Conservation (phyloP, 108 stramenopile species). For the Fistulifera pelliculosa region DNA sequence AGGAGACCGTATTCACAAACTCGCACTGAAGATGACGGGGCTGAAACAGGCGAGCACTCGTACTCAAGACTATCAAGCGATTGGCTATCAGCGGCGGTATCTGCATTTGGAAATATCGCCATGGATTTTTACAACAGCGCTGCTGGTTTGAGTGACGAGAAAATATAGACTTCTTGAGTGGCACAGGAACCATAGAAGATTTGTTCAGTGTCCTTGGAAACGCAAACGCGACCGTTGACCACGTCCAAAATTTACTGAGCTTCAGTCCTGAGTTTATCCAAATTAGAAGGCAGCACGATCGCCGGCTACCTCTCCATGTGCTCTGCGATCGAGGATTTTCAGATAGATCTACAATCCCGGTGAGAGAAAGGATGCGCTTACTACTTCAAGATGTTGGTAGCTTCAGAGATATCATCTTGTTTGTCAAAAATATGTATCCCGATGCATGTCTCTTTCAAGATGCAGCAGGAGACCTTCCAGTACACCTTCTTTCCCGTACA, state of each 20-base stretch:
- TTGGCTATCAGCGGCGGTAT: no score
- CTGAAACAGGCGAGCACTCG: no score
- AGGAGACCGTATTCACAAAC: no score
- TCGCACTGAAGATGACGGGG: no score
- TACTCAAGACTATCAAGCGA: no score
- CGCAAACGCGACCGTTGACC: neutral
- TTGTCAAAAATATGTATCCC: constrained; percentile 8
- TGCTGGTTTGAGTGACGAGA: no score
- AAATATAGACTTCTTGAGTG: no score
- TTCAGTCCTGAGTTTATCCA: constrained; percentile 6
- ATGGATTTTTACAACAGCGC: no score
- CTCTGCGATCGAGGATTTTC: constrained; percentile 23
- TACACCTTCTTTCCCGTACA: constrained; percentile 36
- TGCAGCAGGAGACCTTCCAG: constrained; percentile 34
- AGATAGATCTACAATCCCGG: constrained; percentile 14
- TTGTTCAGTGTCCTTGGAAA: no score
- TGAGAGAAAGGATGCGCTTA: constrained; percentile 2
- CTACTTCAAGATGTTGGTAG: constrained; percentile 18
- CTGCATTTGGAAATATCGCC: no score
- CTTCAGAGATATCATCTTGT: constrained; percentile 9
- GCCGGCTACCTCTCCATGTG: constrained; percentile 21
- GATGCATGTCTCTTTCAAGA: constrained; percentile 26
- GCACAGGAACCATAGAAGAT: no score
- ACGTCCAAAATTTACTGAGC: neutral
- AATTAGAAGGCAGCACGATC: constrained; percentile 7